Base-by-base conservation (phyloP, 192 early-diverging fungal genomes). In the Backusella circina region DNA sequence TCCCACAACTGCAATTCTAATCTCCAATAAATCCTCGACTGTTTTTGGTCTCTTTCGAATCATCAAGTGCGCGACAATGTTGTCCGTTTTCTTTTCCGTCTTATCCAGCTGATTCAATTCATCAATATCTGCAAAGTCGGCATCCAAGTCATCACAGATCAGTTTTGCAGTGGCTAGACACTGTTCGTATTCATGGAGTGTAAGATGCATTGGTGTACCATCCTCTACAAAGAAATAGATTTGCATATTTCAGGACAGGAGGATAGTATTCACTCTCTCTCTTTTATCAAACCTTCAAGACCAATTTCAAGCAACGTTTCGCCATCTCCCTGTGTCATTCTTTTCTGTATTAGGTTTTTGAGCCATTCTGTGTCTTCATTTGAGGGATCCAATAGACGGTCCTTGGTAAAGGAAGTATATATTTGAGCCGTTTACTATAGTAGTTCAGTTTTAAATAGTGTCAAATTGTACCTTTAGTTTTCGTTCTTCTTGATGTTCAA, bases 1-100 rank as follows among this genome's bases (percentile, higher is more conserved):
- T 75, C 96, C 96, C 31, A 90, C 94, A 32, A 96, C 95, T 16
- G 93, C 93, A 12, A 98, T 90, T 9, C 96, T 89, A 68, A 97
- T 84, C 81, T 98, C 96, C 26, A 92, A 79, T 57, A 98, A 80
- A 36, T 94, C 87, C 76, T 96, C 92, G n/a, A 95, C 88, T n/a
- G 89, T 85, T 28, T 84, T 84, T 7, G 92, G 87, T n/a, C 83
- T 79, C 66, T 87, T 88, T 33, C 96, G 88, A 1, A 97, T 84
- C 82, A 98, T 86, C 0, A 93, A 44, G 76, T 93, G 82, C 2
- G 80, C 84, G 0, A 77, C 71, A 18, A 82, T 78, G 35, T 73
- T 76, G 54, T 75, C 61, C 13, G 54, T 70, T 1, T 13, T 33
- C 5, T 76, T 76, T 4, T 35, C 68, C 5, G 75, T 39, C 23